phyloP scores from a whole-genome alignment of 2,329 filamentous ascomycete species.

The Clarireedia sp. region DNA sequence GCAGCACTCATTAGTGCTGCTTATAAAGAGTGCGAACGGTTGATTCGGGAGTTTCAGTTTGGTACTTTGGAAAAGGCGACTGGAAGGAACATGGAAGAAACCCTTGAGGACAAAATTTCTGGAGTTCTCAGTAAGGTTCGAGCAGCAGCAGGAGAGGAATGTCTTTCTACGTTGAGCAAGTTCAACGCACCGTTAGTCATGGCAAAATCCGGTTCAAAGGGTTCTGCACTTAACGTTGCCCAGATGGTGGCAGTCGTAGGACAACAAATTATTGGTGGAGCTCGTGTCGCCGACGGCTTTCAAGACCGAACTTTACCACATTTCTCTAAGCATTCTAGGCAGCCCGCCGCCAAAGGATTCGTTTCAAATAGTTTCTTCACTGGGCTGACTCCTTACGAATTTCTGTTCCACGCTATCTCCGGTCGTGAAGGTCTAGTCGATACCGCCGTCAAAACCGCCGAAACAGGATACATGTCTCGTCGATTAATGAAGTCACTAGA shows the following conservation, averaged over 20 bases:
- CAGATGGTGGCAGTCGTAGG: conserved; percentile 98
- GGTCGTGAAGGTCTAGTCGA: conserved; percentile 97
- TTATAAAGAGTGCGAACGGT: conserved; percentile 71
- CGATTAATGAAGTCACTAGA: conserved; percentile 96
- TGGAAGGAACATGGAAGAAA: conserved; percentile 86
- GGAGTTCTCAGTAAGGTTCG: conserved; percentile 88
- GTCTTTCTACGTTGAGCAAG: conserved; percentile 80
- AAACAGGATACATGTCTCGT: conserved; percentile 98
- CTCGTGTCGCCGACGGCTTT: conserved; percentile 91
- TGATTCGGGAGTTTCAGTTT: conserved; percentile 72
- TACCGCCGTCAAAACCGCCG: conserved; percentile 97
- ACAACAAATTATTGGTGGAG: conserved; percentile 92
- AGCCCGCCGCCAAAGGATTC: conserved; percentile 94
- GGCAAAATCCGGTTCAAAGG: conserved; percentile 95
- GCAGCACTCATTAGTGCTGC: conserved; percentile 67
- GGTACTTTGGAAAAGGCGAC: conserved; percentile 79
- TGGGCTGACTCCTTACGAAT: conserved; percentile 81
- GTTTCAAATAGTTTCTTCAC: conserved; percentile 97
- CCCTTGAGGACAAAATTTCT: conserved; percentile 82
- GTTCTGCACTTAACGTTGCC: conserved; percentile 94
- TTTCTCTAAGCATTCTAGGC: conserved; percentile 85
- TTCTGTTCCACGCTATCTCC: conserved; percentile 97
- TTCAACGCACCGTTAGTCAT: conserved; percentile 93
- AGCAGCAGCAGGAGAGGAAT: conserved; percentile 82
- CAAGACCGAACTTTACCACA: conserved; percentile 92